A percentile compares a stretch with the other conserved stretches of the same genome.
These are phyloP conservation scores for Endocalyx cinctus DNA, from an alignment of 2,329 filamentous ascomycete species.

Conservation along the genomic window DNA sequence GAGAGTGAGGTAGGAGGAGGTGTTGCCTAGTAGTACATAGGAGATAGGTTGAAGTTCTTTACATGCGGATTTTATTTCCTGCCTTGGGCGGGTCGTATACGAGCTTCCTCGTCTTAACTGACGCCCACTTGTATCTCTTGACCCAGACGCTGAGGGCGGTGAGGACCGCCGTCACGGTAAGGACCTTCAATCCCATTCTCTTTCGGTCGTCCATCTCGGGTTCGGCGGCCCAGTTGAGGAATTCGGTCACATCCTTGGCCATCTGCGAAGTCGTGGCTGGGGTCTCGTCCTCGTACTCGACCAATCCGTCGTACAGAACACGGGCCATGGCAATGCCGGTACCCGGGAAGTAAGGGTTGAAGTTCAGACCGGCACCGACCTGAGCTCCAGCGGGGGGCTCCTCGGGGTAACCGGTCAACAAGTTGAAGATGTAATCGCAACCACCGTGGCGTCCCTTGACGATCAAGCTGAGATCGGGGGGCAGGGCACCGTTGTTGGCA, in stretches of 20 bases:
- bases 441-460: constrained; percentile 97
- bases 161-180: constrained; percentile 73
- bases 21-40: constrained; percentile 31
- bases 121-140: constrained; percentile 99
- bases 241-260: constrained; percentile 99
- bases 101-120: constrained; percentile 93
- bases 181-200: constrained; percentile 98
- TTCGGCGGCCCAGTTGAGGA: constrained; percentile 98
- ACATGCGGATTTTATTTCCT: constrained; percentile 43
- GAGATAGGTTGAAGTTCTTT: constrained; percentile 20
- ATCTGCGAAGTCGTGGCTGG: constrained; percentile 95
- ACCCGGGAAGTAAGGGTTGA: constrained; percentile 99
- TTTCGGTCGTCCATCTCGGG: constrained; percentile 99
- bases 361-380: constrained; percentile 89
- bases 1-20: no score
- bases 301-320: constrained; percentile 94
- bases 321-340: constrained; percentile 98
- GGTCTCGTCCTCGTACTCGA: constrained; percentile 97
- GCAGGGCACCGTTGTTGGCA: constrained; percentile 96
- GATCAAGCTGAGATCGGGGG: constrained; percentile 95
- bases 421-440: constrained; percentile 96
- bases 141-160: constrained; percentile 92
- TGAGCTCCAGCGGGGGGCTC: constrained; percentile 86
- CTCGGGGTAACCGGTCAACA: constrained; percentile 96
- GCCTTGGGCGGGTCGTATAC: constrained; percentile 73